These are phyloP conservation scores for Metrosideros polymorpha DNA, from an alignment of 441 rosid genomes.

Conservation along the genomic window DNA sequence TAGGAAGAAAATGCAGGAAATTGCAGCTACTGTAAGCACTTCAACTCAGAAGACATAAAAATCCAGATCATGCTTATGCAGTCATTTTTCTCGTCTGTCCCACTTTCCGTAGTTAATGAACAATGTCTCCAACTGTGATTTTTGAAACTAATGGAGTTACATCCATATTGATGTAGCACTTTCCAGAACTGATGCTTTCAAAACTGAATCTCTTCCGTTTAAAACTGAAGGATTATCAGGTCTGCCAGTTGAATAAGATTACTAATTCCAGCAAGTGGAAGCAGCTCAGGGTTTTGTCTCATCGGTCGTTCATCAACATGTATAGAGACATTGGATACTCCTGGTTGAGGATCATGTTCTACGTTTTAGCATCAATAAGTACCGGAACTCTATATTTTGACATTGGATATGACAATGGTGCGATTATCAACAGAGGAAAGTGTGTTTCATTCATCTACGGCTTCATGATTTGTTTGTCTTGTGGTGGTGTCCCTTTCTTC, in stretches of 20 bases:
- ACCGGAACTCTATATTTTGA: constrained; percentile 11
- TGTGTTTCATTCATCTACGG: constrained; percentile 20
- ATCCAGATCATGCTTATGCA: background rate
- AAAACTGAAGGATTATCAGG: background rate
- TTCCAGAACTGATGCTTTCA: background rate
- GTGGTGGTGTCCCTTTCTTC: constrained; percentile 24
- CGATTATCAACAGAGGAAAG: constrained; percentile 14
- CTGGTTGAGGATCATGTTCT: constrained; percentile 23
- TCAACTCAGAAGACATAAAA: background rate
- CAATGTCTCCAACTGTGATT: background rate
- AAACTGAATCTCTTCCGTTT: background rate
- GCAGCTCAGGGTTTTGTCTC: constrained; percentile 11
- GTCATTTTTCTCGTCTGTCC: background rate
- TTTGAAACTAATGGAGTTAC: background rate
- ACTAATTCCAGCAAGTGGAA: constrained; percentile 3
- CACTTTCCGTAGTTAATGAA: background rate
- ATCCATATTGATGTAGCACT: background rate
- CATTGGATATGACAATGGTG: background rate
- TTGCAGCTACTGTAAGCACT: background rate
- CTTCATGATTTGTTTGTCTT: constrained; percentile 19
- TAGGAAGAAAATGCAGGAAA: background rate
- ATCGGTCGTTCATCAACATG: constrained; percentile 21
- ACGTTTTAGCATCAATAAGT: constrained; percentile 10
- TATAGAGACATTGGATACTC: constrained; percentile 24
- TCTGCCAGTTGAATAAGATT: background rate